Evolutionary conservation across 1,139 yeast genomes (phyloP).

Genomic region (Hemisphaericaspora subhashii): DNA sequence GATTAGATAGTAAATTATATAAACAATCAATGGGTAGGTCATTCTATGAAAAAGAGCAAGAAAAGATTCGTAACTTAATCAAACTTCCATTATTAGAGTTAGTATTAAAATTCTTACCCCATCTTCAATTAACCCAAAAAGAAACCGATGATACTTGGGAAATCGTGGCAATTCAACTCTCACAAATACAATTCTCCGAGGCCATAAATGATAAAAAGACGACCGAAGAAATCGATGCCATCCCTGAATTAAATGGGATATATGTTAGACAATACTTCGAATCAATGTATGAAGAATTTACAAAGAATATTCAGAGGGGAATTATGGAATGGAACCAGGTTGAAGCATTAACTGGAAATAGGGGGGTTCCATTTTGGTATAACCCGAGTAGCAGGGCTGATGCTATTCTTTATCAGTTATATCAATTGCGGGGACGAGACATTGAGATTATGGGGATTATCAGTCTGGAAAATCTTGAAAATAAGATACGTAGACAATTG

Average conservation of each 20-base stretch:
- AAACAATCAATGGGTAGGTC: conserved; percentile 18
- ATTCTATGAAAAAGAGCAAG: conserved; percentile 30
- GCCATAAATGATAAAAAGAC: conserved; percentile 11
- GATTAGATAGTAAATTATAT: neutral
- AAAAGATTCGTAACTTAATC: conserved; percentile 24
- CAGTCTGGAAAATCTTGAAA: conserved; percentile 26
- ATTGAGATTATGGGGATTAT: conserved; percentile 27
- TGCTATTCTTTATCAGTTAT: conserved; percentile 26
- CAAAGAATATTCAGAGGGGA: neutral
- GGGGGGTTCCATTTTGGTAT: neutral
- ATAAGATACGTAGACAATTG: conserved; percentile 12
- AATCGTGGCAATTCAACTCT: conserved; percentile 33
- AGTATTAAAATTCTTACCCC: conserved; percentile 34
- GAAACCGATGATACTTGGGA: conserved; percentile 37
- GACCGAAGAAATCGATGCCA: conserved; percentile 19
- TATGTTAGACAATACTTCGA: conserved; percentile 27
- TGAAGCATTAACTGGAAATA: neutral
- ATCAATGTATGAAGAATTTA: conserved; percentile 19
- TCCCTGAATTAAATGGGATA: conserved; percentile 33
- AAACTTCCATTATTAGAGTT: conserved; percentile 31
- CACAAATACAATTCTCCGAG: conserved; percentile 7
- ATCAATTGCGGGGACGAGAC: conserved; percentile 21
- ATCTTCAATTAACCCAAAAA: conserved; percentile 27
- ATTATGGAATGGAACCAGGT: neutral
- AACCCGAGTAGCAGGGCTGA: conserved; percentile 16